Conservation (phyloP, 495 filamentous ascomycete genomes). For the Neurospora sp. region DNA sequence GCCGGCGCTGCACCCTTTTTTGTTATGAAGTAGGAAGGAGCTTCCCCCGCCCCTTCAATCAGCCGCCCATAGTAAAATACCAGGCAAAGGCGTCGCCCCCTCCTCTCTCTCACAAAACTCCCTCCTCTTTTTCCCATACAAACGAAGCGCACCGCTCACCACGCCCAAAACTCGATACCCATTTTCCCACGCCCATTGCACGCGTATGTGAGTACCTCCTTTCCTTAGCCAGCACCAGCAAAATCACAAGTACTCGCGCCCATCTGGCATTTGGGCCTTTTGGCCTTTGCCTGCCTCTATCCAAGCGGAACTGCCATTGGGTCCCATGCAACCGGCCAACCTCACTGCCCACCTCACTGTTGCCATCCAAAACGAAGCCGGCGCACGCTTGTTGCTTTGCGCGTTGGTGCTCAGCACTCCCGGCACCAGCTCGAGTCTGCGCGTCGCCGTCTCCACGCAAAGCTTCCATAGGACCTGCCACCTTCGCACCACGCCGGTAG, state of each 20-base stretch:
- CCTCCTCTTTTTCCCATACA: conserved; percentile 42
- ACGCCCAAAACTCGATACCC: conserved; percentile 20
- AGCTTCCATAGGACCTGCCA: conserved; percentile 1
- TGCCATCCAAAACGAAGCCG: not conserved
- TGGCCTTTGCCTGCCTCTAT: conserved; percentile 3
- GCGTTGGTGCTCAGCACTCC: not conserved
- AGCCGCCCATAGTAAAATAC: conserved; percentile 54
- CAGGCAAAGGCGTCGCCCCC: conserved; percentile 41
- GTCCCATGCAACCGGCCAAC: not conserved
- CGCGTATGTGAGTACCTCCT: conserved; percentile 19
- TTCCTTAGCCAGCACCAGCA: conserved; percentile 8
- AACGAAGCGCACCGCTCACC: conserved; percentile 22
- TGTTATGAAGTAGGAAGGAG: conserved; percentile 31
- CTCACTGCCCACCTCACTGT: not conserved
- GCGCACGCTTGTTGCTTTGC: not conserved
- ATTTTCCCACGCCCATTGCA: conserved; percentile 8
- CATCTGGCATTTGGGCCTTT: not conserved
- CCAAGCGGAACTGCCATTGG: conserved; percentile 3
- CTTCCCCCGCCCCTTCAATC: conserved; percentile 34
- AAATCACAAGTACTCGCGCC: conserved; percentile 15
- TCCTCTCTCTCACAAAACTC: conserved; percentile 44
- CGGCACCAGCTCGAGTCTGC: not conserved
- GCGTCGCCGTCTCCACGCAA: conserved; percentile 4
- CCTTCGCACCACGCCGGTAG: not conserved
- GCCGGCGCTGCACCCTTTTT: conserved; percentile 26